Evolutionary conservation across 768 basidiomycete genomes (phyloP).

Genomic region (Boletus fagicola): DNA sequence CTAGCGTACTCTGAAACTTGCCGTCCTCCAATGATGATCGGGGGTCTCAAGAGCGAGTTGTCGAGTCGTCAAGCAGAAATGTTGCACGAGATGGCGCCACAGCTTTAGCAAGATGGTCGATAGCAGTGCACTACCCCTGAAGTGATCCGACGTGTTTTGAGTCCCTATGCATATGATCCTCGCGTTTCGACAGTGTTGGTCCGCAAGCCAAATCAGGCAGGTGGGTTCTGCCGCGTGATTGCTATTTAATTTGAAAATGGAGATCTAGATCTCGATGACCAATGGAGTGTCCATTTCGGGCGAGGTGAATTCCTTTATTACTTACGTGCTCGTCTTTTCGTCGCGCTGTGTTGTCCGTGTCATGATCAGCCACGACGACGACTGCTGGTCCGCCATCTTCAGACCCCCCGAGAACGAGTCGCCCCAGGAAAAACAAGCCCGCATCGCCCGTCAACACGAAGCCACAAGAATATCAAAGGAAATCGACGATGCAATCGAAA

Average conservation of each 20-base stretch:
- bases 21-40: no score
- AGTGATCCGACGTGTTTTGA: background rate
- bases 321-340: background rate
- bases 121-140: background rate
- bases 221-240: no score
- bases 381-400: constrained; percentile 26
- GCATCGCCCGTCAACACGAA: constrained; percentile 25
- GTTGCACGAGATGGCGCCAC: no score
- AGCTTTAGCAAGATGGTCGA: no score
- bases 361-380: constrained; percentile 12
- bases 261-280: background rate
- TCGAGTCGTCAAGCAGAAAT: no score
- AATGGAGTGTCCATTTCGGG: background rate
- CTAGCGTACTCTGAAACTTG: no score
- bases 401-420: constrained; percentile 20
- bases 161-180: no score
- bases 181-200: no score
- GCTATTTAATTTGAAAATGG: background rate
- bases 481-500: constrained; percentile 32
- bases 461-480: constrained; percentile 23
- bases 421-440: background rate
- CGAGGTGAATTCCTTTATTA: background rate
- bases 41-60: no score
- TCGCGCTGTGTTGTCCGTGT: background rate
- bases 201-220: no score